Evolutionary conservation across 768 basidiomycete species (phyloP), one percentile per base, ranked within the genome.

Genomic region (Rhodotorula kratochvilovae): DNA sequence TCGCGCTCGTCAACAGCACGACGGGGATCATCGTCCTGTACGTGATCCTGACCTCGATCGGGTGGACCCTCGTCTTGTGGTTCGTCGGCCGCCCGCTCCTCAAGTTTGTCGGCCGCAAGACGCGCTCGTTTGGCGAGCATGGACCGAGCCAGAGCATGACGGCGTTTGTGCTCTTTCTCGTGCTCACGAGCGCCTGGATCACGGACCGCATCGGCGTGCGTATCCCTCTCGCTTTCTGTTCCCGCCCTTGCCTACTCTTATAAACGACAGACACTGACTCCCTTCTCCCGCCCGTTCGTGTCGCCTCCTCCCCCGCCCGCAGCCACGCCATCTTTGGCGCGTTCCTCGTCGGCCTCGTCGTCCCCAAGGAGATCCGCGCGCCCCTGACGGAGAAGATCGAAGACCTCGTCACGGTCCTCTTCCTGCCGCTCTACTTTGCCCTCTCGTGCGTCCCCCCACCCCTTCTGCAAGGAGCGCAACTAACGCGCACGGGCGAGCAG

Each of bases 121-220:
- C 88, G 0, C 89, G 91, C 0, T 86, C 87, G 76, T 80, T 91
- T 70, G 89, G 91, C 72, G 84, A 84, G 58, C 88, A 89, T 1
- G 82, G 86, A 3, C 92, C 92, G 0, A 89, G 88, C 0, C 81
- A 88, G 6, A 79, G 85, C 55, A 68, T 74, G 62, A 67, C 68
- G 29, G 64, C 66, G 21, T 61, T 57, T 2, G 87, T 91, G 85
- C 90, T 94, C 89, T 88, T 88, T 0, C 67, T 91, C 16, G 90
- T 87, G 0, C 78, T 96, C 33, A 79, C 83, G 29, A 89, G 88
- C 6, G 89, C 90, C 0, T 93, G 92, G 81, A 88, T 89, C 81
- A 94, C 92, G 11, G 91, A 92, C 79, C 86, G 92, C 76, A 91
- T 95, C 67, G 91, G 90, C 54, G 86, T 89, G 59, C 68, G 50